Conservation (phyloP, 495 filamentous ascomycete genomes). For the Penicillium verhagenii region DNA sequence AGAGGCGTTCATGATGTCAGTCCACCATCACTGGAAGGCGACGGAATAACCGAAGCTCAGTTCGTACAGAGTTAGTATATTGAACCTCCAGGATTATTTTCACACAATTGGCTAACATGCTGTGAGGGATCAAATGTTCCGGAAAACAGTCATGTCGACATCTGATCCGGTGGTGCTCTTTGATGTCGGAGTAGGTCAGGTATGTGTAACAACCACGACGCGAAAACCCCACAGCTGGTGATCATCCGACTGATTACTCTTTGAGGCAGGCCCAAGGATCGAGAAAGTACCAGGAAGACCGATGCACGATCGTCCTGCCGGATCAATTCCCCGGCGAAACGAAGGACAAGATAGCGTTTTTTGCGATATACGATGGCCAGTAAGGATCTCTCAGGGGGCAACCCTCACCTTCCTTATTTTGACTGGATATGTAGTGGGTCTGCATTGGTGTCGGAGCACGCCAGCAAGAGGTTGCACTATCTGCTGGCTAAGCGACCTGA, state of each 20-base stretch:
- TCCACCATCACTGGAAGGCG: conserved; percentile 19
- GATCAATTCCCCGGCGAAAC: conserved; percentile 30
- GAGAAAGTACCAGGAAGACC: conserved; percentile 35
- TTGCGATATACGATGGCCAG: conserved; percentile 46
- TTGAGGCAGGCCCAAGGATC: conserved; percentile 31
- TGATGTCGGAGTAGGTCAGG: conserved; percentile 35
- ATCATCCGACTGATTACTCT: conserved; percentile 6
- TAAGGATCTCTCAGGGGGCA: conserved; percentile 18
- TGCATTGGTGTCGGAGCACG: conserved; percentile 34
- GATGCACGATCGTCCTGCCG: conserved; percentile 28
- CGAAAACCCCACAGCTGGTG: neutral
- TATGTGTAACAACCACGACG: conserved; percentile 10
- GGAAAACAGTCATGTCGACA: conserved; percentile 23
- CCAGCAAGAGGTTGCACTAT: conserved; percentile 27
- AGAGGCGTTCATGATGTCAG: conserved; percentile 30
- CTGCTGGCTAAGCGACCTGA: conserved; percentile 32
- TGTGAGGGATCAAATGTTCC: conserved; percentile 24
- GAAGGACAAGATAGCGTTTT: conserved; percentile 35
- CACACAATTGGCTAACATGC: conserved; percentile 12
- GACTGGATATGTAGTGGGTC: conserved; percentile 29
- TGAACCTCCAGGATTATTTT: neutral
- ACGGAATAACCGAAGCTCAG: neutral
- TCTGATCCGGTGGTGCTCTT: conserved; percentile 30
- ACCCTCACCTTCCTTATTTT: conserved; percentile 1
- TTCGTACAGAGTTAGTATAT: neutral